Percentiles rank a stretch among this genome's conserved stretches.
Evolutionary conservation across 2,329 filamentous ascomycete genomes (phyloP).

Genomic region (Aspergillus brasiliensis): DNA sequence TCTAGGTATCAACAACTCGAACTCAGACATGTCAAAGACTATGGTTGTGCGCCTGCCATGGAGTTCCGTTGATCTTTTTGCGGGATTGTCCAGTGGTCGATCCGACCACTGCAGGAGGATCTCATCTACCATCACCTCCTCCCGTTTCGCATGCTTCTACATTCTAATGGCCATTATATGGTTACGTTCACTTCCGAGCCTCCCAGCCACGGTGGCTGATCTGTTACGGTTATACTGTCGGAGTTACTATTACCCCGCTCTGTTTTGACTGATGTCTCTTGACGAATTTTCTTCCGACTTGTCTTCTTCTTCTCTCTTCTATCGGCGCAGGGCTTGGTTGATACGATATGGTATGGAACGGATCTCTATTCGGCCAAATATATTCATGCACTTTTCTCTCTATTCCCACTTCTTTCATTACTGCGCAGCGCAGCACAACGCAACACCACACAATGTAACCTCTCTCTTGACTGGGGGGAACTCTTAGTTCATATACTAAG

Average conservation of each 20-base stretch:
- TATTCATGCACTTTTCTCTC: too few relatives aligned
- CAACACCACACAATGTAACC: too few relatives aligned
- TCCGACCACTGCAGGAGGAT: background rate
- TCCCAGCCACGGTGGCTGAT: background rate
- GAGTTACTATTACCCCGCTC: background rate
- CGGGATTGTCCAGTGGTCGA: background rate
- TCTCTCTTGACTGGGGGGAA: too few relatives aligned
- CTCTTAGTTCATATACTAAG: background rate
- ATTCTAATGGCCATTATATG: slow-evolving; percentile 1
- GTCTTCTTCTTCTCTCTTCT: background rate
- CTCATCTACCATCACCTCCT: background rate
- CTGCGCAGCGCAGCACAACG: too few relatives aligned
- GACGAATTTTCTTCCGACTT: background rate
- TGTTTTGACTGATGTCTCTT: slow-evolving; percentile 2
- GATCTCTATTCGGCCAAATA: background rate
- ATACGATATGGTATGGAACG: background rate
- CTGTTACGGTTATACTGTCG: slow-evolving; percentile 2
- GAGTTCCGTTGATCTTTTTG: slow-evolving; percentile 72
- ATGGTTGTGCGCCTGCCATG: slow-evolving; percentile 79
- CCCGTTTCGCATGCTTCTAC: background rate
- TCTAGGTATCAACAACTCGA: slow-evolving; percentile 87
- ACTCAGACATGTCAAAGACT: slow-evolving; percentile 82
- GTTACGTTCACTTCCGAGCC: background rate
- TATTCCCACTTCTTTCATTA: background rate
- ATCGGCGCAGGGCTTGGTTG: slow-evolving; percentile 1